A percentile compares a stretch with the other conserved stretches of the same genome.
phyloP scores from a whole-genome alignment of 176 grass and related monocot species.

The Pontederia paniculata region DNA sequence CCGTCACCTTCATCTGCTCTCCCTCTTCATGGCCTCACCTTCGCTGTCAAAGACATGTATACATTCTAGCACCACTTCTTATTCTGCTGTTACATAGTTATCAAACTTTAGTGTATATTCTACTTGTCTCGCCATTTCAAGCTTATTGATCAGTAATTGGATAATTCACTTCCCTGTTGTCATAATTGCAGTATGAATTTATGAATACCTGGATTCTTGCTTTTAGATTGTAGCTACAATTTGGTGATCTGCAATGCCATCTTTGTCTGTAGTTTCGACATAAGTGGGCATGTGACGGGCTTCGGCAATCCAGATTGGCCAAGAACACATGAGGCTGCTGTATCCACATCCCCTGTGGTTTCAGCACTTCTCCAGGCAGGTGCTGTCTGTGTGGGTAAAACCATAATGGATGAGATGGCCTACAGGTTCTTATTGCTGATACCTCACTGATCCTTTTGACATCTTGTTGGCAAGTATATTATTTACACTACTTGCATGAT shows the following conservation, averaged over 20 bases:
- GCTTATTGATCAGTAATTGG: too few relatives aligned
- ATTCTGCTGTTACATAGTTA: too few relatives aligned
- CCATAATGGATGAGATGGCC: slow-evolving; percentile 94
- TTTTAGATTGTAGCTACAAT: not conserved
- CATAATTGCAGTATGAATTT: too few relatives aligned
- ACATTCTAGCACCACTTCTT: too few relatives aligned
- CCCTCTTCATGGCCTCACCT: slow-evolving; percentile 6
- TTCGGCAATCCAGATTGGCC: slow-evolving; percentile 80
- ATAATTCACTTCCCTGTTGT: not conserved
- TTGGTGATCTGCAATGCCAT: not conserved
- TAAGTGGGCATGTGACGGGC: slow-evolving; percentile 41
- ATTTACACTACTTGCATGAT: not conserved
- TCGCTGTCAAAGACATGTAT: slow-evolving; percentile 16
- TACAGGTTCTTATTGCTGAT: slow-evolving; percentile 31
- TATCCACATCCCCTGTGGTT: slow-evolving; percentile 54
- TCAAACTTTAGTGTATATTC: not conserved
- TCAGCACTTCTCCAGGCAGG: slow-evolving; percentile 50
- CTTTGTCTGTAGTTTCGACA: slow-evolving; percentile 50
- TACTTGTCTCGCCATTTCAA: too few relatives aligned
- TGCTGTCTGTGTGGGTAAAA: slow-evolving; percentile 56
- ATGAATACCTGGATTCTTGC: too few relatives aligned
- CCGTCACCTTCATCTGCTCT: not conserved
- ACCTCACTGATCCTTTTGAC: too few relatives aligned
- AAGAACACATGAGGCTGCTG: slow-evolving; percentile 47
- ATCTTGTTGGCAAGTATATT: not conserved